Evolutionary conservation across 768 basidiomycete species (phyloP), one percentile per base, ranked within the genome.

Genomic region (Lactarius vividus): DNA sequence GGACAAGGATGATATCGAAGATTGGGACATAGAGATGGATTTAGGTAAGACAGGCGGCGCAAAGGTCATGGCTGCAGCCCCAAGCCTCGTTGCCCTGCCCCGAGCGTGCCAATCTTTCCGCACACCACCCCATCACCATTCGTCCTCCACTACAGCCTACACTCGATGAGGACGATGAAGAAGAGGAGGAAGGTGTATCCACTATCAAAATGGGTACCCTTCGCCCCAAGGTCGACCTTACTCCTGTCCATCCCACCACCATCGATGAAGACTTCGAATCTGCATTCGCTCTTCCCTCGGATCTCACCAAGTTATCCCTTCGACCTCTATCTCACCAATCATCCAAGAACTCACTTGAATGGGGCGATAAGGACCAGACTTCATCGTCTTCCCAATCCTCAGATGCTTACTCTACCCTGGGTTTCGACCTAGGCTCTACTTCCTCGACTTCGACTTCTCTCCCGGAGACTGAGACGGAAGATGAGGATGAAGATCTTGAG

Each of bases 291-390:
- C 81, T 95, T 40, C 92, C 93, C 46, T 84, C 85, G 61, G 87
- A 92, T 73, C 84, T 95, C 63, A 91, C 89, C 10, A 86, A 84
- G 72, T 84, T 95, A 59, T 94, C 92, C 23, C 86, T 95, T 52
- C 88, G 88, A 49, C 90, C 93, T 60, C 78, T 88, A 63, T 85
- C 89, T 35, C 89, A 92, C 73, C 86, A 88, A 59, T 83, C 88
- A 10, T 93, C 92, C 63, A 93, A 93, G 78, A 85, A 84, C 59
- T 92, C 92, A 0, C 81, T 94, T 31, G 91, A 92, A 77, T 93
- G 91, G 90, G 83, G 88, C 35, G 91, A 93, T 77, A 90, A 85
- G 73, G 90, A 94, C 72, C 85, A 89, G 54, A 89, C 92, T 1
- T 86, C 84, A 5, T 91, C 77, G 15, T 75, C 91, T 7, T 91